Base-by-base conservation (phyloP, 225 moss, liverwort and hornwort species). In the Pseudoscleropodium purum region DNA sequence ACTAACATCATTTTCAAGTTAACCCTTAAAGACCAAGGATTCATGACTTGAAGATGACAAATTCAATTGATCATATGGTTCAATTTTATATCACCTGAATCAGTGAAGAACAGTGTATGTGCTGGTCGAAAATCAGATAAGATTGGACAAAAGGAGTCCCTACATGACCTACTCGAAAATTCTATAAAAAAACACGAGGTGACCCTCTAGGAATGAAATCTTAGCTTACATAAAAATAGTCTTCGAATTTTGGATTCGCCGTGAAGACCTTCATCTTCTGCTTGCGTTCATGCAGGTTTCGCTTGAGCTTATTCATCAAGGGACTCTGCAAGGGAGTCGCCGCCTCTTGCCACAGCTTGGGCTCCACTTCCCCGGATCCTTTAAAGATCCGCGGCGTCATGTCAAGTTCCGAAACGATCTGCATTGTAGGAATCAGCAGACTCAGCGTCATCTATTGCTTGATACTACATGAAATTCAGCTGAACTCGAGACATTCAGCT, bases 281-380 rank as follows among this genome's bases (percentile, higher is more conserved):
- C 91, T 93, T 95, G 85, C 97, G 93, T 61, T 90, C 90, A 20
- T 73, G 81, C 81, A 97, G 80, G 41, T 79, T 88, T 61, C 90
- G 90, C 86, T 93, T 95, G 14, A 96, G 85, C 27, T 82, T 90
- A 33, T 82, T 93, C 59, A 96, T 93, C 70, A 85, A 45, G 15
- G 92, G 92, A 82, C 93, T 98, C 91, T 97, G 94, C 83, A 87
- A 87, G 37, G 92, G 91, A 70, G 91, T 92, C 14, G 90, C 91
- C 31, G 95, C 90, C 47, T 91, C 30, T 84, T 93, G 94, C 97
- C 96, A 98, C 57, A 89, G 82, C 87, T 97, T 98, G 18, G 89
- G 90, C 67, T 89, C 87, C 43, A 77, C 91, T 18, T 88, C 93
- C 51, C 90, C 91, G 68, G 92, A 92, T 20, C 90, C 90, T 67